phyloP scores from a whole-genome alignment of 192 early-diverging fungal genomes.

The Phycomyces nitens region DNA sequence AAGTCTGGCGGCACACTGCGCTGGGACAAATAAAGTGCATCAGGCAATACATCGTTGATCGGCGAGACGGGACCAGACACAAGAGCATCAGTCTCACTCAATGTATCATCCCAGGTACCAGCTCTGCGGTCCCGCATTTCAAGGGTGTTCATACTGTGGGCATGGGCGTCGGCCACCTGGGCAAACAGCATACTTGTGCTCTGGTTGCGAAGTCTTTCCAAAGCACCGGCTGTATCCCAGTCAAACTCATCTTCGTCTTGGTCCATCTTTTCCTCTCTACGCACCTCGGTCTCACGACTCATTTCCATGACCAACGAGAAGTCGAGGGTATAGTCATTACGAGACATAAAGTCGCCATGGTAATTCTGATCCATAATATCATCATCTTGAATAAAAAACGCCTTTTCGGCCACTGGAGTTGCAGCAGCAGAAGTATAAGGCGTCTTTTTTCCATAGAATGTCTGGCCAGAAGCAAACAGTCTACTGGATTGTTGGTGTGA shows the following conservation, averaged over 20 bases:
- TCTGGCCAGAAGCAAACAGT: constrained; percentile 1
- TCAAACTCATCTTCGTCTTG: not conserved
- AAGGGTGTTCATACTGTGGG: not conserved
- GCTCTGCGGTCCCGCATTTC: not conserved
- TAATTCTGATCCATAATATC: not conserved
- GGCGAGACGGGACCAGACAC: not conserved
- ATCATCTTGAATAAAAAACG: not conserved
- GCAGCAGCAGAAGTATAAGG: constrained; percentile 20
- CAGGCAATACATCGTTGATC: not conserved
- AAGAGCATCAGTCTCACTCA: not conserved
- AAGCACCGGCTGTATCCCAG: constrained; percentile 8
- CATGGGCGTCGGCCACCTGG: constrained; percentile 6
- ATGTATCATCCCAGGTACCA: not conserved
- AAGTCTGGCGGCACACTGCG: not conserved
- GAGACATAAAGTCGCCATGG: not conserved
- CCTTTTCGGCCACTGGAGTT: constrained; percentile 4
- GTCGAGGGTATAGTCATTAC: not conserved
- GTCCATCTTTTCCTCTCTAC: not conserved
- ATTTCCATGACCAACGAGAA: not conserved
- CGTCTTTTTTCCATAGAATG: constrained; percentile 12
- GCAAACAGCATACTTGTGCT: constrained; percentile 15
- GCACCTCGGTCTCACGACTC: no score
- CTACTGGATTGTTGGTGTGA: not conserved
- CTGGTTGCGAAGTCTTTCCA: not conserved
- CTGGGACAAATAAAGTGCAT: not conserved